phyloP scores from a whole-genome alignment of 805 yeast species.

The Grigorovia transvaalensis region DNA sequence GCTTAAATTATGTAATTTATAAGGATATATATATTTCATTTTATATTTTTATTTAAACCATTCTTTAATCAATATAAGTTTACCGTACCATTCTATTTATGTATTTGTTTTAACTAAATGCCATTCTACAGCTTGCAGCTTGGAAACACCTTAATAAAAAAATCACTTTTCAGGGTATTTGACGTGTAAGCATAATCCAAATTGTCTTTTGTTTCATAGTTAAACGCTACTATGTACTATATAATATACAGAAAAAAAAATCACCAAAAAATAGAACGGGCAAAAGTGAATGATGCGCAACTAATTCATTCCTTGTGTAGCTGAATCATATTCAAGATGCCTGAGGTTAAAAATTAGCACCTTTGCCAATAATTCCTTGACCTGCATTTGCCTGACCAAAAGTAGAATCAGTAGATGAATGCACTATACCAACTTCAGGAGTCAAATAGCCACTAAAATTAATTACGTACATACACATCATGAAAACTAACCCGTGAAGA shows the following conservation, averaged over 20 bases:
- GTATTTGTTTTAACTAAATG: not conserved
- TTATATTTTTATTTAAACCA: constrained; percentile 2
- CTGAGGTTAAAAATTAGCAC: not conserved
- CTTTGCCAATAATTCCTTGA: not conserved
- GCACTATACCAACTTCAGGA: constrained; percentile 32
- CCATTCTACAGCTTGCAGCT: not conserved
- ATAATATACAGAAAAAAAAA: too few relatives aligned
- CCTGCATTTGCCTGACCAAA: constrained; percentile 1
- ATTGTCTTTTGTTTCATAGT: too few relatives aligned
- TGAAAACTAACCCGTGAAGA: constrained; percentile 63
- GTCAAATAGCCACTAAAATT: constrained; percentile 35
- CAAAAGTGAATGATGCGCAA: too few relatives aligned
- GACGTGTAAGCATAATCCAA: too few relatives aligned
- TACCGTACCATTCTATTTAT: not conserved
- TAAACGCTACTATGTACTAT: too few relatives aligned
- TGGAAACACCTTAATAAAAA: not conserved
- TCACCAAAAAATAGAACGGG: too few relatives aligned
- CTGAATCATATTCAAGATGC: too few relatives aligned
- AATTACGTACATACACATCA: constrained; percentile 47
- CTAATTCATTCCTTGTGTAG: too few relatives aligned
- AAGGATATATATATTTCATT: not conserved
- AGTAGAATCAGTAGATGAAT: constrained; percentile 8
- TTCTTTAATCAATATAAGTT: constrained; percentile 1
- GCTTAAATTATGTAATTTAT: constrained; percentile 33
- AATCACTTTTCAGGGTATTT: too few relatives aligned